These are phyloP conservation scores for Uronychia setigera DNA, from an alignment of 73 alveolate species.

Conservation along the genomic window DNA sequence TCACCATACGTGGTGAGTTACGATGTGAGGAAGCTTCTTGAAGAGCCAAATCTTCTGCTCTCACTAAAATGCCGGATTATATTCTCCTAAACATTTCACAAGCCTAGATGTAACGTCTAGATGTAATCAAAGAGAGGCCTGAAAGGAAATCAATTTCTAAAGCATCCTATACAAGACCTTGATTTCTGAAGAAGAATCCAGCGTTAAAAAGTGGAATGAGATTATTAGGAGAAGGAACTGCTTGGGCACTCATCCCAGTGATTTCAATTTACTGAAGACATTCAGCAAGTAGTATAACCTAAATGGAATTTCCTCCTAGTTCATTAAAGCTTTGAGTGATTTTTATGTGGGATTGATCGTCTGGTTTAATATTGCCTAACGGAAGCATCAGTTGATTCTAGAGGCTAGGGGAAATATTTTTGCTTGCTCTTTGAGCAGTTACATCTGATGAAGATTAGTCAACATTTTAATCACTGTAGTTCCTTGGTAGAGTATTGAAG, in stretches of 20 bases:
- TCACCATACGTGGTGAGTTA: background rate
- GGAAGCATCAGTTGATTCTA: background rate
- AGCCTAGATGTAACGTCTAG: conserved; percentile 24
- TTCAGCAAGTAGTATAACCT: background rate
- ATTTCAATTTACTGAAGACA: background rate
- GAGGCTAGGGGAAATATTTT: background rate
- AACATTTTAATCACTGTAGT: conserved; percentile 21
- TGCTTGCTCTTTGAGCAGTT: conserved; percentile 13
- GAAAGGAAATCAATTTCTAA: conserved; percentile 16
- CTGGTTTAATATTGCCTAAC: too few relatives aligned
- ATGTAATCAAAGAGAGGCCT: conserved; percentile 15
- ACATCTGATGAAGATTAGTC: too few relatives aligned
- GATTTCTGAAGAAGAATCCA: background rate
- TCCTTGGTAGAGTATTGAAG: conserved; percentile 39
- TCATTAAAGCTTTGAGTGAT: too few relatives aligned
- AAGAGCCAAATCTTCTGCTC: background rate
- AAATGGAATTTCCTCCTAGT: too few relatives aligned
- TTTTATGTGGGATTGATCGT: too few relatives aligned
- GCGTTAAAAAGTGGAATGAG: conserved; percentile 19
- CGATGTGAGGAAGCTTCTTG: background rate
- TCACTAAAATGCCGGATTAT: conserved; percentile 1
- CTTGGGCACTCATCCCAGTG: background rate
- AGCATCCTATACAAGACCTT: background rate
- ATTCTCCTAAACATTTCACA: conserved; percentile 17
- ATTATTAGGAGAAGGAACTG: conserved; percentile 2